Base-by-base conservation (phyloP, 768 basidiomycete species). In the Crepidotus variabilis region DNA sequence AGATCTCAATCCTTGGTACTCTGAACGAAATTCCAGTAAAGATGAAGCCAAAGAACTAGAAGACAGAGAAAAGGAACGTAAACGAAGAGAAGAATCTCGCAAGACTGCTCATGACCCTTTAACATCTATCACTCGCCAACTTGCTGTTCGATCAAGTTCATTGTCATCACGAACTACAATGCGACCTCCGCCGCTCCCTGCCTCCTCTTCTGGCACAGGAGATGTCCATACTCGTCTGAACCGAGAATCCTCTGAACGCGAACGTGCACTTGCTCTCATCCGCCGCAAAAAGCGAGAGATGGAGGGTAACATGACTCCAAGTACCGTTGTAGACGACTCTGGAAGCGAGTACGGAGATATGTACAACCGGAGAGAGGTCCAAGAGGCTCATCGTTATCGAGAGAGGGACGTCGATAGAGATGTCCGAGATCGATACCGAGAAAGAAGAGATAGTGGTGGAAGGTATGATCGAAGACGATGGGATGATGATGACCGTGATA, bases 1-100 rank as follows among this genome's bases (percentile, higher is more conserved):
- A 63, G 92, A 94, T 59, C 79, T 91, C 10, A 85, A 83, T 21
- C 90, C 91, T 5, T 94, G 91, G 91, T 94, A 94, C 67, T 78
- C 78, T 14, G 69, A 69, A 47, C 60, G 63, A 4, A 23, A 59
- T 10, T 43, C 39, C 39, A 20, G 39, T 62, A 69, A 51, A 65
- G 72, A 46, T 59, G 62, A 68, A 6, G 14, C 39, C 11, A 35
- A 63, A 28, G 59, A 60, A 3, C 58, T 69, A 13, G 71, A 74
- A 46, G 60, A 65, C 1, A 61, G 65, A 47, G 75, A 80, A 1
- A 75, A 77, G 55, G 67, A 65, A 60, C 68, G 75, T 62, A 90
- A 90, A 63, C 72, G 75, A 58, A 83, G 85, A 28, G 89, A 92
- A 58, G 72, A 83, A 7, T 78, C 76, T 3, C 79, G 80, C 7